Base-by-base conservation (phyloP, 257 asterid genomes). In the Plantago ovata region DNA sequence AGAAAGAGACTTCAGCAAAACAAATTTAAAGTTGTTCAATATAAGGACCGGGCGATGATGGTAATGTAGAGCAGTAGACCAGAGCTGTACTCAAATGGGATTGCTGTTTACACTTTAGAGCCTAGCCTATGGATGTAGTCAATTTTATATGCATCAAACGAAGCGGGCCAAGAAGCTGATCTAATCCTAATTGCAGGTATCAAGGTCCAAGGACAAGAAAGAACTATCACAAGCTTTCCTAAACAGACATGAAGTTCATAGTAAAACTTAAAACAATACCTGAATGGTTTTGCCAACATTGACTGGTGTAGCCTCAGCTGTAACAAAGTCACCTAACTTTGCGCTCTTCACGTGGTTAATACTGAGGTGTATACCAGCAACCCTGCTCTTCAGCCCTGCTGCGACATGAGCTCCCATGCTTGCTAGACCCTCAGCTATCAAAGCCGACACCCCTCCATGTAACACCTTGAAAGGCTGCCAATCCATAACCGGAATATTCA, bases 231-330 rank as follows among this genome's bases (percentile, higher is more conserved):
- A 18, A 16, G 23, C 10, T 20, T 49, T 14, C 40, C 45, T 55
- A 36, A 45, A 33, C n/a, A 55, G 46, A 20, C 8, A 15, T n/a
- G 15, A 15, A 22, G 24, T 24, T 24, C 32, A 20, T 49, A 12
- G 20, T 32, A 50, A 4, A 9, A 48, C 32, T 48, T 3, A 62
- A 15, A 50, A 19, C 48, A 38, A 9, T 53, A 81, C 93, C 82
- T 92, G 98, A 76, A 92, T 73, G 44, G 84, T 76, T 71, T 71
- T 88, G 44, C 95, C 98, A 66, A 71, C 61, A 55, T 56, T 81
- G 64, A 92, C 59, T 2, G 98, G 95, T 6, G 69, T 56, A 42
- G 98, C 95, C 73, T 83, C 95, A 13, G 88, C 98, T 24, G 81
- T 62, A 10, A 92, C 68, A 47, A 75, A 74, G 59, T 92, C 95